These are phyloP conservation scores for Coriolopsis trogii DNA, from an alignment of 1,284 basidiomycete genomes.

Conservation along the genomic window DNA sequence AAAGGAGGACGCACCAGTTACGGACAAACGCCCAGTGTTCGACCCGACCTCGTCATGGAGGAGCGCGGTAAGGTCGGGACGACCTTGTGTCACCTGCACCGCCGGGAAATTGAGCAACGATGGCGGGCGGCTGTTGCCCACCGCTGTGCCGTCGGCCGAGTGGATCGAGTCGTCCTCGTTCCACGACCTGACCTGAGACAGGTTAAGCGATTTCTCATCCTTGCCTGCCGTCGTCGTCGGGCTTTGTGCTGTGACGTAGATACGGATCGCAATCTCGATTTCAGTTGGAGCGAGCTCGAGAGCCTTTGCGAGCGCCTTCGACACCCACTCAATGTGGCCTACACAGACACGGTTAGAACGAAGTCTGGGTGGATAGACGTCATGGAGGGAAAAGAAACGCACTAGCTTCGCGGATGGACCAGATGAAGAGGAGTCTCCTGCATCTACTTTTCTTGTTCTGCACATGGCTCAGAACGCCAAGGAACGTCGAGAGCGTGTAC, in stretches of 20 bases:
- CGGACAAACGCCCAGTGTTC: constrained; percentile 36
- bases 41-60: constrained; percentile 32
- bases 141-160: constrained; percentile 14
- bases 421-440: constrained; percentile 44
- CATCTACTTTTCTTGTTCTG: constrained; percentile 33
- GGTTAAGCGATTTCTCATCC: too few relatives aligned
- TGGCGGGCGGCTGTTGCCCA: constrained; percentile 16
- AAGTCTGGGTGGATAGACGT: not conserved
- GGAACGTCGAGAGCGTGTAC: constrained; percentile 50
- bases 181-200: constrained; percentile 2
- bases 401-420: constrained; percentile 47
- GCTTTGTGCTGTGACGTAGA: constrained; percentile 39
- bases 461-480: constrained; percentile 42
- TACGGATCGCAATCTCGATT: constrained; percentile 37
- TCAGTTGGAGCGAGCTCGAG: constrained; percentile 33
- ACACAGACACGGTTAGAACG: not conserved
- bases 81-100: constrained; percentile 33
- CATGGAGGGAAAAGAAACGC: constrained; percentile 9
- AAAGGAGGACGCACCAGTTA: constrained; percentile 39
- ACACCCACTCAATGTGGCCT: constrained; percentile 49
- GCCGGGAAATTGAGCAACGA: constrained; percentile 27
- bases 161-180: constrained; percentile 26
- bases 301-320: constrained; percentile 36
- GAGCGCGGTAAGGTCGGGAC: constrained; percentile 34
- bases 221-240: constrained; percentile 1